Evolutionary conservation across 2,329 filamentous ascomycete species (phyloP), one percentile per base, ranked within the genome.

Genomic region (Tolypocladium cylindrosporum): DNA sequence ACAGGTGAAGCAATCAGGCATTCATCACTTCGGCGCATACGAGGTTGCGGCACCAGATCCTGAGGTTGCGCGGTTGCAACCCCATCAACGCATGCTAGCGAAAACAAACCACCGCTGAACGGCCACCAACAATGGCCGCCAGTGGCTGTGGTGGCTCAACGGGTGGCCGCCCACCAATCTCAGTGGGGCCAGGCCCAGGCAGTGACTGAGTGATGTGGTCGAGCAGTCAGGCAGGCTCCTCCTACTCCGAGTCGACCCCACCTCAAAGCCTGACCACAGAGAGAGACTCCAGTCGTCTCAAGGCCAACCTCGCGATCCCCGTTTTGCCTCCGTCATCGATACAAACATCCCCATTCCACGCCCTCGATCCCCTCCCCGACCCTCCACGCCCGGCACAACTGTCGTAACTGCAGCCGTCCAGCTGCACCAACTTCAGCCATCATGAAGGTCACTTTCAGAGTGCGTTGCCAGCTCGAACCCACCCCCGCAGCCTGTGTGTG

Each of bases 401-500:
- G 51, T 53, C 24, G 8, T 24, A 45, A 41, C 45, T 40, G 57
- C 57, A 58, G 57, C 61, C 58, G 55, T 54, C 52, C 63, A 67
- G 69, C 70, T 73, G 71, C 63, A 62, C 65, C 62, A 61, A 41
- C 62, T 61, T 72, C 67, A 73, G 73, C 75, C 79, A 81, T 68
- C 71, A 87, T 87, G 84, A 87, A 87, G 82, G 78, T 87, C 70
- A 87, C 84, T 62, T 83, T 85, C 73, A 82, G 83, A 77, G 82
- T 85, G 76, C 61, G 78, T 67, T 65, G 62, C 60, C 55, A 57
- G 55, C 43, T 48, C 39, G 8, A 31, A 21, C 31, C 48, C 48
- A 21, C 31, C 48, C 48, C 31, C 31, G 48, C 48, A 52, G 48
- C 48, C 48, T 10, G 27, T 24, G 37, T 39, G 39, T 40, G 39